Conservation (phyloP, 2,329 filamentous ascomycete genomes). For the Aureobasidium sp. region DNA sequence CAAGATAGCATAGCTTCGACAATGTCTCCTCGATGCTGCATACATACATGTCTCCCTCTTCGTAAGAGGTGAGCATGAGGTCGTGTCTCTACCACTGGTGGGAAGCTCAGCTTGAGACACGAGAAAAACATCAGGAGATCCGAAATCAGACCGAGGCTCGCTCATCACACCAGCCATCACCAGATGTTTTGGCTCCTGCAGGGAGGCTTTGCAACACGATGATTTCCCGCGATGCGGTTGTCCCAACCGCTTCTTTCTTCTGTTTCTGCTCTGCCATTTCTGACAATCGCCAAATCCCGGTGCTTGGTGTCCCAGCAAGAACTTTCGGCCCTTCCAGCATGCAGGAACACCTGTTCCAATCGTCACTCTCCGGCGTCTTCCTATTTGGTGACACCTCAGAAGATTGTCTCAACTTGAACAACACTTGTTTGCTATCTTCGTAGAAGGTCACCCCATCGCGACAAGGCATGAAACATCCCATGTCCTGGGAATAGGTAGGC, state of each 20-base stretch:
- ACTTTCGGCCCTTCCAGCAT: not conserved
- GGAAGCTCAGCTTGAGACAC: not conserved
- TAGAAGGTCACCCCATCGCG: not conserved
- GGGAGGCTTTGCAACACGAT: not conserved
- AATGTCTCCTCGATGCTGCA: too few relatives aligned
- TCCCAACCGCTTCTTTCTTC: not conserved
- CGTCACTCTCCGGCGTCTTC: not conserved
- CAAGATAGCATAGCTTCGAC: too few relatives aligned
- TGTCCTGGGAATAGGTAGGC: not conserved
- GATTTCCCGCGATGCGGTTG: not conserved
- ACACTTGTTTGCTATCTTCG: not conserved
- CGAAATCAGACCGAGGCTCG: not conserved
- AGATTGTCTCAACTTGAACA: not conserved
- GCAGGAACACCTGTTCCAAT: not conserved
- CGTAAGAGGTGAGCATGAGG: not conserved
- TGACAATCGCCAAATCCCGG: not conserved
- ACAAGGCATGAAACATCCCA: not conserved
- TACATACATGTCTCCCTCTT: not conserved
- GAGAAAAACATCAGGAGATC: conserved; percentile 3
- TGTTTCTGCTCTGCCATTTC: not conserved
- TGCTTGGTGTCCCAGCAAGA: not conserved
- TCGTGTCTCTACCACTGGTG: not conserved
- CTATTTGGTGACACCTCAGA: not conserved
- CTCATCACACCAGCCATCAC: not conserved
- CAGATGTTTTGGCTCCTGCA: not conserved